Conservation (phyloP, 306 rosid genomes). For the Begonia masoniana region DNA sequence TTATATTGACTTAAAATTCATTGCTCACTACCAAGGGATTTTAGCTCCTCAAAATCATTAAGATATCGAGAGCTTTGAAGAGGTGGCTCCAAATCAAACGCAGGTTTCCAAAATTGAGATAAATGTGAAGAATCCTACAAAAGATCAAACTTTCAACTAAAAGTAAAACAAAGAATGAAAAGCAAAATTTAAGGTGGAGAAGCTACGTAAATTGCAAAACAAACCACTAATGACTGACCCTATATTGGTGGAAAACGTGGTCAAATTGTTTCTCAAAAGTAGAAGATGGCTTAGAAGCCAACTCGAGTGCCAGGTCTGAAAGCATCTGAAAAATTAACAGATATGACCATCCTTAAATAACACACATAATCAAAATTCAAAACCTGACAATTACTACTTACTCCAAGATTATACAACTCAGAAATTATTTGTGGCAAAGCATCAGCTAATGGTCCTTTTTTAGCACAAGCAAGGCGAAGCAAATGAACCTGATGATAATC, state of each 20-base stretch:
- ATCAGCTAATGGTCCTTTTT: constrained; percentile 50
- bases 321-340: constrained; percentile 38
- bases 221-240: constrained; percentile 29
- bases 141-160: neutral
- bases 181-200: neutral
- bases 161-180: constrained; percentile 10
- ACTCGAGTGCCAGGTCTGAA: constrained; percentile 60
- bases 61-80: constrained; percentile 70
- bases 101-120: constrained; percentile 67
- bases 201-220: constrained; percentile 9
- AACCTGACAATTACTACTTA: constrained; percentile 13
- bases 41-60: constrained; percentile 92
- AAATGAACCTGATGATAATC: constrained; percentile 59
- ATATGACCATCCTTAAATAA: constrained; percentile 24
- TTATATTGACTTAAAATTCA: neutral
- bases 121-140: constrained; percentile 50
- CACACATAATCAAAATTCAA: constrained; percentile 13
- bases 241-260: constrained; percentile 40
- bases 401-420: constrained; percentile 70
- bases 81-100: constrained; percentile 49
- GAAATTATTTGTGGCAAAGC: constrained; percentile 55
- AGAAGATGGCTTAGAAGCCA: constrained; percentile 60
- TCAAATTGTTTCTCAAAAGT: constrained; percentile 50
- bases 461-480: constrained; percentile 67
- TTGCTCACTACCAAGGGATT: constrained; percentile 52